A percentile compares a stretch with the other conserved stretches of the same genome.
phyloP scores from a whole-genome alignment of 2,329 filamentous ascomycete species.

The Exophiala aquamarina region DNA sequence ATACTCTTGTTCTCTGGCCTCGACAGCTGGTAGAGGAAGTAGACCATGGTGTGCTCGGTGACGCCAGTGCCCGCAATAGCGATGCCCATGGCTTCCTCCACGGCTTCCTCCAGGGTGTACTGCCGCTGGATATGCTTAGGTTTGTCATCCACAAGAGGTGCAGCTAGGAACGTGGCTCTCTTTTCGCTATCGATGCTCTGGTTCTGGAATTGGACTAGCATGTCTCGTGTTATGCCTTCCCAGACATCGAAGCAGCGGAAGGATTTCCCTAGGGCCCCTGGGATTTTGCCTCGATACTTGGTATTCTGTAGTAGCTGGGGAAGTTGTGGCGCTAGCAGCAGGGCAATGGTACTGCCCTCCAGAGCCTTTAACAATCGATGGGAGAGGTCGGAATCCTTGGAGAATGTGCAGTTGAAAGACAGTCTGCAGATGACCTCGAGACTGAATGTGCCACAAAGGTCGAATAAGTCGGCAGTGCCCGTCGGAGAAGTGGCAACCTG shows the following conservation, averaged over 20 bases:
- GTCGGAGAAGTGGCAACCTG: no score
- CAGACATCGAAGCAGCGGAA: slow-evolving; percentile 3
- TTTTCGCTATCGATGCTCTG: not conserved
- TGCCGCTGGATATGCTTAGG: slow-evolving; percentile 7
- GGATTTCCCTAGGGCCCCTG: slow-evolving; percentile 5
- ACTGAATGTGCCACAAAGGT: slow-evolving; percentile 12
- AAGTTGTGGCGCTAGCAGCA: not conserved
- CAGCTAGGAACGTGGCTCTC: slow-evolving; percentile 6
- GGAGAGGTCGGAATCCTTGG: not conserved
- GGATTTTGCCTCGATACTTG: not conserved
- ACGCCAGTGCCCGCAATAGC: slow-evolving; percentile 14
- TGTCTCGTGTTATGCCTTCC: not conserved
- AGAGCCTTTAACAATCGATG: not conserved
- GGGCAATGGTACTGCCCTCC: no score
- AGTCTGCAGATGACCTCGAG: slow-evolving; percentile 17
- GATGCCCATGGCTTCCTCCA: slow-evolving; percentile 12
- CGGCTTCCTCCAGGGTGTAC: slow-evolving; percentile 4
- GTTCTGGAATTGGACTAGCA: slow-evolving; percentile 1
- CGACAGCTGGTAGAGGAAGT: slow-evolving; percentile 8
- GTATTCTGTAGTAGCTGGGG: not conserved
- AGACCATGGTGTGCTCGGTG: slow-evolving; percentile 11
- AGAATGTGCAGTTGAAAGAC: slow-evolving; percentile 2
- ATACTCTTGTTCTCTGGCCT: not conserved
- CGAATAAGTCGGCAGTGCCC: slow-evolving; percentile 9
- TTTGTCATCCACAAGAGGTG: slow-evolving; percentile 4